phyloP scores from a whole-genome alignment of 2,329 filamentous ascomycete species.

The Rhinocladiella mackenziei region DNA sequence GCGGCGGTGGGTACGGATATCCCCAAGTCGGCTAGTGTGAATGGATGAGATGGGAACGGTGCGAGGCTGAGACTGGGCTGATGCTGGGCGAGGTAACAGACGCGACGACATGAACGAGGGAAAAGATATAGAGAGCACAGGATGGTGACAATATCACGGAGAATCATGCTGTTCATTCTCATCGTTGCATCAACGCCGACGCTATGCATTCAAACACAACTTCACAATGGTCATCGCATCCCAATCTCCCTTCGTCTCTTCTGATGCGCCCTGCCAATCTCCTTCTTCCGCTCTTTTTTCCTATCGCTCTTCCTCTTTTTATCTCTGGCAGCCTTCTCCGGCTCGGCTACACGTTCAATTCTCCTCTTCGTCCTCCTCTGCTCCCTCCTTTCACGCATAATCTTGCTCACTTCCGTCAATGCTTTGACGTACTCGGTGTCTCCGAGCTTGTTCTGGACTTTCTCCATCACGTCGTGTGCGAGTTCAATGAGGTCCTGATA shows the following conservation, averaged over 20 bases:
- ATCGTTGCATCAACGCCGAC: background rate
- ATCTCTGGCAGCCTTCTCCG: slow-evolving; percentile 70
- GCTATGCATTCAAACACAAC: background rate
- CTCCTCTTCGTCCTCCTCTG: slow-evolving; percentile 77
- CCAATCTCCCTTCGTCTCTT: slow-evolving; percentile 53
- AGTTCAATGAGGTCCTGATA: slow-evolving; percentile 69
- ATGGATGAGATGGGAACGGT: no score
- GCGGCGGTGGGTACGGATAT: slow-evolving; percentile 43
- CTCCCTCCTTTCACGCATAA: slow-evolving; percentile 67
- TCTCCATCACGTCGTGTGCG: slow-evolving; percentile 72
- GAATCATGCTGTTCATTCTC: no score
- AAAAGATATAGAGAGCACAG: no score
- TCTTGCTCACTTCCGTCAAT: slow-evolving; percentile 67
- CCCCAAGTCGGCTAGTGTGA: slow-evolving; percentile 38
- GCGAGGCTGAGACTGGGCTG: background rate
- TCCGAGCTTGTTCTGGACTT: slow-evolving; percentile 80
- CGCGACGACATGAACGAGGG: no score
- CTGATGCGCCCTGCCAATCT: slow-evolving; percentile 61
- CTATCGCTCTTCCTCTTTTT: slow-evolving; percentile 81
- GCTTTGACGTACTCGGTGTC: slow-evolving; percentile 72
- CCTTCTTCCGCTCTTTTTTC: slow-evolving; percentile 79
- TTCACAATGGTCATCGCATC: slow-evolving; percentile 46
- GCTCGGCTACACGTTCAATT: slow-evolving; percentile 78
- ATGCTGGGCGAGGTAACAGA: no score
- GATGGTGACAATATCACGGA: no score